phyloP scores from a whole-genome alignment of 2,329 filamentous ascomycete species.

The Paracorniculantispora psalliotae region DNA sequence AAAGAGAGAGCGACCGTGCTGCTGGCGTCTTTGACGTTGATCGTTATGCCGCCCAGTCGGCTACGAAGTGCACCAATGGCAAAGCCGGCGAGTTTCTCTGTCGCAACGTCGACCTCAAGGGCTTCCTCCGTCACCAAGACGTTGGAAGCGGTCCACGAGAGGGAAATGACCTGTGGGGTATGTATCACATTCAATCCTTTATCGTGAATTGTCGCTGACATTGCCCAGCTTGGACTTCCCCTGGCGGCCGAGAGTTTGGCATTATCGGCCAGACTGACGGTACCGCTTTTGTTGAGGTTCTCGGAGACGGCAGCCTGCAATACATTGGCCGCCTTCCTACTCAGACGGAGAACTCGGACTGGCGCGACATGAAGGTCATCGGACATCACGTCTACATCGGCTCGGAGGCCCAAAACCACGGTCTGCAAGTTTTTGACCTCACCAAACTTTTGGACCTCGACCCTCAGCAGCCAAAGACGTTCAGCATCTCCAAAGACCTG shows the following conservation, averaged over 20 bases:
- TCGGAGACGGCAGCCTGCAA: slow-evolving; percentile 34
- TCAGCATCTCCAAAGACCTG: slow-evolving; percentile 27
- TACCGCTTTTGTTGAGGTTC: slow-evolving; percentile 42
- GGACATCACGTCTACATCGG: slow-evolving; percentile 33
- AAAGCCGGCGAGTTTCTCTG: slow-evolving; percentile 29
- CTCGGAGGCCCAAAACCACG: slow-evolving; percentile 42
- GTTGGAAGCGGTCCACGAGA: slow-evolving; percentile 30
- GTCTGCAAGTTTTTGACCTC: slow-evolving; percentile 61
- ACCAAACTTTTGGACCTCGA: slow-evolving; percentile 44
- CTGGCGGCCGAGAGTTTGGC: slow-evolving; percentile 38
- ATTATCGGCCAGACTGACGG: slow-evolving; percentile 43
- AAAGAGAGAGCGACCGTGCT: not conserved
- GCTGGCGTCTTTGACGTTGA: slow-evolving; percentile 14
- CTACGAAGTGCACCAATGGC: slow-evolving; percentile 24
- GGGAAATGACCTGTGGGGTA: slow-evolving; percentile 32
- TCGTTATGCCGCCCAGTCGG: slow-evolving; percentile 13
- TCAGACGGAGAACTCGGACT: slow-evolving; percentile 29
- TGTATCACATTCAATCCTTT: not conserved
- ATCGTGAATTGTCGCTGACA: not conserved
- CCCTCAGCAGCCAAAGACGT: slow-evolving; percentile 29
- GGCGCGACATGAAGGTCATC: slow-evolving; percentile 39
- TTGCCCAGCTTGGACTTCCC: slow-evolving; percentile 15
- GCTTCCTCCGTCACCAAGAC: slow-evolving; percentile 32
- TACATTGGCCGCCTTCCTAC: slow-evolving; percentile 42
- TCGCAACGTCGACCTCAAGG: slow-evolving; percentile 31